phyloP scores from a whole-genome alignment of 1,284 basidiomycete species.

The Testicularia cyperi region DNA sequence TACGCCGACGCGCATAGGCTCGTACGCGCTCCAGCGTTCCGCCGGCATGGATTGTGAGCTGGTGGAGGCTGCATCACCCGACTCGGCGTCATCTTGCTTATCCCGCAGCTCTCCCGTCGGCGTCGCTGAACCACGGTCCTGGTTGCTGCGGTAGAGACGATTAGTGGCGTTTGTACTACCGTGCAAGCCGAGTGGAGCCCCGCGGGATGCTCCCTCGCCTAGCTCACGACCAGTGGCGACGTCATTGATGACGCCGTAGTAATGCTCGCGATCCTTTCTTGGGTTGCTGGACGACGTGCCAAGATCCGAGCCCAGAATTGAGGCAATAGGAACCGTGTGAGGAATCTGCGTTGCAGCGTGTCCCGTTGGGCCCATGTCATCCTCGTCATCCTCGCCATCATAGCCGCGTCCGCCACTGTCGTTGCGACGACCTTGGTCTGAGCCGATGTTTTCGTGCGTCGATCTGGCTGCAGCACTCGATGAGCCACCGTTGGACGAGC shows the following conservation, averaged over 20 bases:
- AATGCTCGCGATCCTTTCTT: constrained; percentile 20
- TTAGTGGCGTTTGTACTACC: too few species aligned
- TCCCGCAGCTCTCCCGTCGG: too few species aligned
- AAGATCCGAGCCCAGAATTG: constrained; percentile 12
- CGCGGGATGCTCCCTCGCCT: constrained; percentile 26
- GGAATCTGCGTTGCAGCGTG: constrained; percentile 27
- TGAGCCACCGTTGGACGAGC: constrained; percentile 6
- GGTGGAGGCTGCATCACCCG: constrained; percentile 12
- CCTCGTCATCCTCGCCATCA: constrained; percentile 3
- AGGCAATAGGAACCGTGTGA: constrained; percentile 20
- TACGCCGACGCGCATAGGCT: constrained; percentile 67
- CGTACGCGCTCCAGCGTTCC: constrained; percentile 46
- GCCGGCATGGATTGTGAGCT: constrained; percentile 10
- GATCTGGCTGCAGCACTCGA: not conserved
- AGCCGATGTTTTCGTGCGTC: too few species aligned
- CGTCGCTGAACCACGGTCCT: too few species aligned
- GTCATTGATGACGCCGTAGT: constrained; percentile 45
- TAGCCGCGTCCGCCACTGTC: too few species aligned
- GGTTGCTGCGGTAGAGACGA: too few species aligned
- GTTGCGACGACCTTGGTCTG: too few species aligned
- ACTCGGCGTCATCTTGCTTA: constrained; percentile 17
- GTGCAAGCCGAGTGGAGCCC: too few species aligned
- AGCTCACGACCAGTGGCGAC: constrained; percentile 43
- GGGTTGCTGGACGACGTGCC: not conserved
- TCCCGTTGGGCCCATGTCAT: constrained; percentile 22